A percentile compares a stretch with the other conserved stretches of the same genome.
These are phyloP conservation scores for Penicillium cataractarum DNA, from an alignment of 495 filamentous ascomycete genomes.

Conservation along the genomic window DNA sequence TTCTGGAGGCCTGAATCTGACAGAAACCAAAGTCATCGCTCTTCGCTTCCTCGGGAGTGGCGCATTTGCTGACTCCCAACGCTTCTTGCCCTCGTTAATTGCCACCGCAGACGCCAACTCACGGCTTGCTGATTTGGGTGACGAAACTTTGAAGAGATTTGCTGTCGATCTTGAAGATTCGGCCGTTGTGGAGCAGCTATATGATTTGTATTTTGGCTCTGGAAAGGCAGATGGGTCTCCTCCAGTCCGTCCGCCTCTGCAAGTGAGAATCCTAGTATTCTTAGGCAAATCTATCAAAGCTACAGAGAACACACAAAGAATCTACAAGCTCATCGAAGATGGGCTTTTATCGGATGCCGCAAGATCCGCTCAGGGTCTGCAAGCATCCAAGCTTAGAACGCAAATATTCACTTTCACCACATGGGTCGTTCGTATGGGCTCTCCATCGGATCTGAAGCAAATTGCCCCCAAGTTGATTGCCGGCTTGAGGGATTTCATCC, in stretches of 20 bases:
- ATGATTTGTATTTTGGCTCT: slow-evolving; percentile 67
- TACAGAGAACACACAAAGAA: slow-evolving; percentile 64
- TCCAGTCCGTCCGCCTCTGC: slow-evolving; percentile 67
- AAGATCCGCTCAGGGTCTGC: slow-evolving; percentile 61
- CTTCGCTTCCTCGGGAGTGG: slow-evolving; percentile 78
- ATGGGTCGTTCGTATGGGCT: slow-evolving; percentile 80
- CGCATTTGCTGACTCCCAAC: slow-evolving; percentile 77
- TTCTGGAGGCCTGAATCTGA: slow-evolving; percentile 64
- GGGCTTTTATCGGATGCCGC: slow-evolving; percentile 55
- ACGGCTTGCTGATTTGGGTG: slow-evolving; percentile 75
- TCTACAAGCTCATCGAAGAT: slow-evolving; percentile 71
- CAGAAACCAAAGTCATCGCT: slow-evolving; percentile 66
- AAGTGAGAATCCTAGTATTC: slow-evolving; percentile 71
- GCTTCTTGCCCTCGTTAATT: slow-evolving; percentile 81
- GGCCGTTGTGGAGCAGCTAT: slow-evolving; percentile 63
- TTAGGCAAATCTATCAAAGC: slow-evolving; percentile 75
- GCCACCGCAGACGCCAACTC: slow-evolving; percentile 82
- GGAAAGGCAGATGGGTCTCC: slow-evolving; percentile 44
- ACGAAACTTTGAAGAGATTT: slow-evolving; percentile 82
- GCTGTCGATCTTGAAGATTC: slow-evolving; percentile 68
- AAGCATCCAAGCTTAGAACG: slow-evolving; percentile 71
- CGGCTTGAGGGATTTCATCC: slow-evolving; percentile 73
- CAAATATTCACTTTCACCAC: slow-evolving; percentile 89
- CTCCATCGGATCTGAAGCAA: slow-evolving; percentile 55
- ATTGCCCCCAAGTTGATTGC: slow-evolving; percentile 73